phyloP scores from a whole-genome alignment of 106 monocot species.

The Dioscorea alata region DNA sequence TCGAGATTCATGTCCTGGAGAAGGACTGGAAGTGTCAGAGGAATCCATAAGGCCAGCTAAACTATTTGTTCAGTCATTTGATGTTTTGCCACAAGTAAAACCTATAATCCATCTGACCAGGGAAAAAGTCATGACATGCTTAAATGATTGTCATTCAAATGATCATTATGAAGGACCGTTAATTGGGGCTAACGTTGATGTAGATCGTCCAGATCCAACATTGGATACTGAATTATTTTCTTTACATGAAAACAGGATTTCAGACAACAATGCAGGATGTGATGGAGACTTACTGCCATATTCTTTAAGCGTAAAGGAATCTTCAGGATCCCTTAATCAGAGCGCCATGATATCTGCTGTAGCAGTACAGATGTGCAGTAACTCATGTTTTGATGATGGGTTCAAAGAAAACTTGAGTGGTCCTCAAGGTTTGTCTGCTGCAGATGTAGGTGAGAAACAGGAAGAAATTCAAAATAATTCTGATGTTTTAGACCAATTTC shows the following conservation, averaged over 20 bases:
- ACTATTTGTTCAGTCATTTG: constrained; percentile 1
- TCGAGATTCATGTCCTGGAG: constrained; percentile 2
- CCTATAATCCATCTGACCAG: background rate
- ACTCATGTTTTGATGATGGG: background rate
- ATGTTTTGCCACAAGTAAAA: constrained; percentile 4
- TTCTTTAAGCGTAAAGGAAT: no score
- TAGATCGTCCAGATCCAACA: no score
- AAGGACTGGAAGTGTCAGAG: background rate
- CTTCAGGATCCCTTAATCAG: no score
- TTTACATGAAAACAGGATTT: no score
- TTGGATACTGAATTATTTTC: no score
- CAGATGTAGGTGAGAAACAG: background rate
- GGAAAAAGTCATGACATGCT: background rate
- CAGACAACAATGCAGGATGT: no score
- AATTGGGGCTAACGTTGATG: no score
- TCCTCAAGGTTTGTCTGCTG: background rate
- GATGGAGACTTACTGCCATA: no score
- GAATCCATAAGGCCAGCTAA: background rate
- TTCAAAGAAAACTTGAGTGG: background rate
- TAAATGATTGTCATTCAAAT: constrained; percentile 6
- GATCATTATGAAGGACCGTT: background rate
- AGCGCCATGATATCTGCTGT: no score
- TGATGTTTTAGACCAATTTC: background rate
- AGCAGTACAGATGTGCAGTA: no score
- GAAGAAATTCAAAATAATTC: background rate